These are phyloP conservation scores for Umbellularia californica DNA, from an alignment of 164 flowering plant species.

Conservation along the genomic window DNA sequence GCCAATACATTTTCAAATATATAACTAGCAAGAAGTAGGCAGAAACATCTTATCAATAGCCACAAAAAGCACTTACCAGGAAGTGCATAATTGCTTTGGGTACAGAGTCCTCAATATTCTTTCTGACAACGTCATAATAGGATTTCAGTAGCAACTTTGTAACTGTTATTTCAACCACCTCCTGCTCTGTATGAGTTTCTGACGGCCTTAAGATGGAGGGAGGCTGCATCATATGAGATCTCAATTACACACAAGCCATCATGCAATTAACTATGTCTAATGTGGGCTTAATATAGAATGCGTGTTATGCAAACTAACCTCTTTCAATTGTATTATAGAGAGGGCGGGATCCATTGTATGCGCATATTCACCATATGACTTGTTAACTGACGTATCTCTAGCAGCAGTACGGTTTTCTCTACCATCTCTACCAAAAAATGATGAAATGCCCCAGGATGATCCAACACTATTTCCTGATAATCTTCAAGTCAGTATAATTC, in stretches of 20 bases:
- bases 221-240: conserved; percentile 42
- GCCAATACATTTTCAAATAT: too few relatives aligned
- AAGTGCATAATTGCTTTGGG: conserved; percentile 99
- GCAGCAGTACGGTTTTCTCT: conserved; percentile 42
- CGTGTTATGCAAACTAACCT: conserved; percentile 40
- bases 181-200: conserved; percentile 78
- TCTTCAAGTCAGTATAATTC: background rate
- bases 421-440: conserved; percentile 67
- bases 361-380: conserved; percentile 44
- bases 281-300: background rate
- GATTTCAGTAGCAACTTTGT: conserved; percentile 82
- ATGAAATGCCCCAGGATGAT: conserved; percentile 82
- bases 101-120: conserved; percentile 82
- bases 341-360: conserved; percentile 45
- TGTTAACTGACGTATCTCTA: conserved; percentile 45
- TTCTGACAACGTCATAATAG: conserved; percentile 95
- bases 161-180: conserved; percentile 66
- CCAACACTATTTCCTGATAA: conserved; percentile 44
- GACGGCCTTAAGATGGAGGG: conserved; percentile 81
- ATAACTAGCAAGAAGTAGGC: too few relatives aligned
- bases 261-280: background rate
- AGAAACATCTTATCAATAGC: background rate
- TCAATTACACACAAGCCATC: background rate
- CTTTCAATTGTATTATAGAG: conserved; percentile 75
- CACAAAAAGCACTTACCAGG: conserved; percentile 43